Conservation (phyloP, 805 yeast genomes). For the Tetrapisispora fleetii region DNA sequence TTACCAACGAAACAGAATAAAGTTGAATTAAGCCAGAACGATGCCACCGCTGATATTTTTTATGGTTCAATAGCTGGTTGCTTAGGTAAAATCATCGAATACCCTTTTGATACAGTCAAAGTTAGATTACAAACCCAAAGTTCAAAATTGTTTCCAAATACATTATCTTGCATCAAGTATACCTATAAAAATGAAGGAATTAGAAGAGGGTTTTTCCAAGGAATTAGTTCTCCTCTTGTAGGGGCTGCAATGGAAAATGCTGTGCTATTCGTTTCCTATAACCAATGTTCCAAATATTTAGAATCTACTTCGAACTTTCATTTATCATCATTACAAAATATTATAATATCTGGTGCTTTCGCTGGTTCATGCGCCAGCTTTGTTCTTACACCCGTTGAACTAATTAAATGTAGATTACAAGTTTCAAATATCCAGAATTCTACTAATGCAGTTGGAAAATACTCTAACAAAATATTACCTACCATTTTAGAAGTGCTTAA, state of each 20-base stretch:
- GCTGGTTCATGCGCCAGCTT: slow-evolving; percentile 78
- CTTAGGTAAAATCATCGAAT: slow-evolving; percentile 74
- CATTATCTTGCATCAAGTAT: slow-evolving; percentile 53
- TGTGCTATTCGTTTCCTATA: slow-evolving; percentile 60
- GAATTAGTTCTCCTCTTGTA: slow-evolving; percentile 69
- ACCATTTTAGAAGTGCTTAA: slow-evolving; percentile 35
- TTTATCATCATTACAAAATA: slow-evolving; percentile 32
- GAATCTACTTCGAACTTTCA: slow-evolving; percentile 12
- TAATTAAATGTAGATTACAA: slow-evolving; percentile 81
- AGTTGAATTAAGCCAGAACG: slow-evolving; percentile 1
- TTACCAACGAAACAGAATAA: not conserved
- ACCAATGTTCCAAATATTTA: slow-evolving; percentile 34
- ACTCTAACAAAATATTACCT: slow-evolving; percentile 26
- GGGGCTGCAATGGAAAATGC: slow-evolving; percentile 92
- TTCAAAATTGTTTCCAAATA: slow-evolving; percentile 42
- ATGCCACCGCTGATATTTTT: slow-evolving; percentile 28
- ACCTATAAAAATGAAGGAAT: slow-evolving; percentile 65
- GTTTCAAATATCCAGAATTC: slow-evolving; percentile 35
- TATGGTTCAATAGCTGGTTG: slow-evolving; percentile 56
- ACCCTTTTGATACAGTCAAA: slow-evolving; percentile 87
- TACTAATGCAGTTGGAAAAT: not conserved
- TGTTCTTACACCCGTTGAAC: slow-evolving; percentile 83
- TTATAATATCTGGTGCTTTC: slow-evolving; percentile 63
- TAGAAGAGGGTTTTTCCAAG: slow-evolving; percentile 59
- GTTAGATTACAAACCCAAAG: slow-evolving; percentile 80